These are phyloP conservation scores for Strobilomyces echinocephalus DNA, from an alignment of 768 basidiomycete genomes.

Conservation along the genomic window DNA sequence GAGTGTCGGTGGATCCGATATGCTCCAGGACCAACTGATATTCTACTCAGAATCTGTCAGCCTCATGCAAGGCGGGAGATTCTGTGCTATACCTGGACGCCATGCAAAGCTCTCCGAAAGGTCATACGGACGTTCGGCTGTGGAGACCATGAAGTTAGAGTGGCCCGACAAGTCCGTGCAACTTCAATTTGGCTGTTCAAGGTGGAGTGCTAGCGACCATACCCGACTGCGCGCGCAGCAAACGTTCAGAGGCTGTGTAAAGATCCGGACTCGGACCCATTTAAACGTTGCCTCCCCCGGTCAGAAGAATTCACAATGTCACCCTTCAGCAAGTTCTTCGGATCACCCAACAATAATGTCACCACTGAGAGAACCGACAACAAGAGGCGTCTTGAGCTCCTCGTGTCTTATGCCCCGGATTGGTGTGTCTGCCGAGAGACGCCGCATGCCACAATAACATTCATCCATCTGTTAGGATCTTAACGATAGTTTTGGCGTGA, in stretches of 20 bases:
- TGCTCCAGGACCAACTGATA: conserved; percentile 54
- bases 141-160: conserved; percentile 17
- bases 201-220: no score
- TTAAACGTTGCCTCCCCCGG: neutral
- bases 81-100: conserved; percentile 42
- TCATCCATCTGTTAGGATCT: conserved; percentile 42
- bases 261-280: no score
- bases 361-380: conserved; percentile 19
- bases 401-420: conserved; percentile 69
- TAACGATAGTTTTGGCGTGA: conserved; percentile 65
- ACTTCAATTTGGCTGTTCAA: no score
- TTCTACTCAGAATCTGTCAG: conserved; percentile 36
- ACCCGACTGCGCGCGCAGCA: no score
- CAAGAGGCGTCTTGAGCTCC: conserved; percentile 36
- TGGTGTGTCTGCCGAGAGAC: conserved; percentile 46
- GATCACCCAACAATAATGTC: conserved; percentile 2
- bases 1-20: conserved; percentile 59
- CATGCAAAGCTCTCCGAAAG: conserved; percentile 39
- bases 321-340: conserved; percentile 5
- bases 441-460: neutral
- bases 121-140: conserved; percentile 6
- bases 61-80: neutral
- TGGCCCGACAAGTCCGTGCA: neutral
- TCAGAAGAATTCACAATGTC: conserved; percentile 12
- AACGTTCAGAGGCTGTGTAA: no score